Base-by-base conservation (phyloP, 164 flowering plant species). In the Amborella trichopoda region DNA sequence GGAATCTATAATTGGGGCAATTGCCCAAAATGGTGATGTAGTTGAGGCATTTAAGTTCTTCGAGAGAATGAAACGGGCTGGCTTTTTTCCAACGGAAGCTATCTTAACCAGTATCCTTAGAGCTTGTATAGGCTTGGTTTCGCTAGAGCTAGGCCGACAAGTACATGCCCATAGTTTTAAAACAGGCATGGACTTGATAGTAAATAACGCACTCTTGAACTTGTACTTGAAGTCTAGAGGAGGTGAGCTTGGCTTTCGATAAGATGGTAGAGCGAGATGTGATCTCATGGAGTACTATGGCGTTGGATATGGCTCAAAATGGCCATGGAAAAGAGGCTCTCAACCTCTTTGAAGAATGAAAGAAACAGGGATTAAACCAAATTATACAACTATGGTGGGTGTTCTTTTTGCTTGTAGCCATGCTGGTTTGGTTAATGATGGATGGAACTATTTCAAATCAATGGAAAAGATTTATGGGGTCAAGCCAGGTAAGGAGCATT, bases 361-460 rank as follows among this genome's bases (percentile, higher is more conserved):
- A 67, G 62, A 3, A 8, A 64, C 68, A 0, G 81, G 90, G 14
- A 23, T 36, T 8, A 67, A 38, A 48, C 97, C 97, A 8, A 85
- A 81, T 59, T 49, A 78, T 42, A 69, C 80, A 2, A 80, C 95
- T 0, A 47, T 85, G 30, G 52, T 85, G 30, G 93, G 88, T 6
- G 90, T 89, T 54, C 61, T 89, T 16, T 83, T 82, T 59, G 95
- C 97, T 33, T 89, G 97, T 56, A 85, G 97, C 63, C 97, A 89
- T 59, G 93, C 90, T 5, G 97, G 97, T 17, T 66, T 85, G 24
- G 64, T 82, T 10, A 74, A 80, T 28, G 78, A 74, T 18, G 97
- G 87, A 6, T 61, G 67, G 74, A 46, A 61, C 64, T 69, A 74
- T 59, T 89, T 85, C 37, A 57, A 50, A 17, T 78, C 83, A 0